Evolutionary conservation across 2,329 filamentous ascomycete genomes (phyloP), one percentile per base, ranked within the genome.

Genomic region (Neobulgaria alba): DNA sequence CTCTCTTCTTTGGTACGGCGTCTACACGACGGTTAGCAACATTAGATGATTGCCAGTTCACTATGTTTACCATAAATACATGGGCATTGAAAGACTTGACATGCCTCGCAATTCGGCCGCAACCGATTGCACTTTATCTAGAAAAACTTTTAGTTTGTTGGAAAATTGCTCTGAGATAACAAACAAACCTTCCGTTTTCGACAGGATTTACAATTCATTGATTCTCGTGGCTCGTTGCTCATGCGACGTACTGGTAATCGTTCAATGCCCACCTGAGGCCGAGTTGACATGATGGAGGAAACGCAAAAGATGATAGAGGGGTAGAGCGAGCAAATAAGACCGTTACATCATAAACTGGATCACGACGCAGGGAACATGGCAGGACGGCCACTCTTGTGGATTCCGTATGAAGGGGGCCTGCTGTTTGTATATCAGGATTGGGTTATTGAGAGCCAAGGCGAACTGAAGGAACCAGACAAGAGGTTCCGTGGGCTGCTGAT

Each of bases 191-290:
- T 94, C 67, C 87, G 75, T 65, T 93, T 93, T 53, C 87, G 77
- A 68, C 87, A 94, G 42, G 85, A 92, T 64, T 94, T 93, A 77
- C 87, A 94, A 63, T 94, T 94, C 87, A 94, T 94, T 23, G 84
- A 85, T 68, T 93, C 87, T 56, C 84, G 79, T 30, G 84, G 85
- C 61, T 92, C 60, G 50, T 59, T 58, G 50, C 55, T 59, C 55
- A 59, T 55, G 38, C 56, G 55, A 35, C 57, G 53, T 42, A 51
- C 50, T 36, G 57, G 57, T 23, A 60, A 51, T 46, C 57, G 49
- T 51, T 60, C 57, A 36, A 60, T 59, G 36, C 56, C 57, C 45
- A 60, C 57, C 49, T 58, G 57, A 33, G 57, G 56, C 41, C 56
- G 49, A 38, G 36, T 49, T 38, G 57, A 55, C 57, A 59, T 59